phyloP scores from a whole-genome alignment of 345 rosid genomes.

The Eucalyptus camaldulensis region DNA sequence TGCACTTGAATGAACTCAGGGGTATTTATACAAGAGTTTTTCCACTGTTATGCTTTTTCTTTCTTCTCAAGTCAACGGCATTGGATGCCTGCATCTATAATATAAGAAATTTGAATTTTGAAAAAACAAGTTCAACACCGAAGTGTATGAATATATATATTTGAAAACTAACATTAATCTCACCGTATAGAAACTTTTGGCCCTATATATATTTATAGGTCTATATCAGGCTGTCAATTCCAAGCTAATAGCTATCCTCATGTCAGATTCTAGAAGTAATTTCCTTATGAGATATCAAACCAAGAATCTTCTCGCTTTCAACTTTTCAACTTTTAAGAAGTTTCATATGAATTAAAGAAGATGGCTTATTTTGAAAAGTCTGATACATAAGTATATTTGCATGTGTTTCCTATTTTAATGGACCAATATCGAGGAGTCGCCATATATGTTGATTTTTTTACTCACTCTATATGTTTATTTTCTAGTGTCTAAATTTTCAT shows the following conservation, averaged over 20 bases:
- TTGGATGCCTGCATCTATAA: background rate
- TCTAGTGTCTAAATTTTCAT: too few relatives aligned
- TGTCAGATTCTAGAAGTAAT: background rate
- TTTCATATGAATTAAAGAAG: background rate
- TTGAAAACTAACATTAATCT: background rate
- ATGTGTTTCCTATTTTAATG: too few relatives aligned
- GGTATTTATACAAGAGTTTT: too few relatives aligned
- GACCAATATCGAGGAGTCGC: too few relatives aligned
- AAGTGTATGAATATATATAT: background rate
- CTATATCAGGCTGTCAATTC: background rate
- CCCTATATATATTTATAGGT: background rate
- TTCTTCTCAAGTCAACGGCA: too few relatives aligned
- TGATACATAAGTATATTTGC: too few relatives aligned
- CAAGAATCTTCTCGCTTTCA: background rate
- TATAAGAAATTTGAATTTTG: background rate
- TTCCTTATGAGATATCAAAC: background rate
- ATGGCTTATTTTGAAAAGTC: too few relatives aligned
- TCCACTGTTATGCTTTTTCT: too few relatives aligned
- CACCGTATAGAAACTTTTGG: background rate
- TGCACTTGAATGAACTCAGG: too few relatives aligned
- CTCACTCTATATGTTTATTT: too few relatives aligned
- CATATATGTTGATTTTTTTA: too few relatives aligned
- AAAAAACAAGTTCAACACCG: background rate
- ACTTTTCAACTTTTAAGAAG: background rate
- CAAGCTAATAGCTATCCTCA: background rate